phyloP scores from a whole-genome alignment of 805 yeast genomes.

The Ogataea saltuana region DNA sequence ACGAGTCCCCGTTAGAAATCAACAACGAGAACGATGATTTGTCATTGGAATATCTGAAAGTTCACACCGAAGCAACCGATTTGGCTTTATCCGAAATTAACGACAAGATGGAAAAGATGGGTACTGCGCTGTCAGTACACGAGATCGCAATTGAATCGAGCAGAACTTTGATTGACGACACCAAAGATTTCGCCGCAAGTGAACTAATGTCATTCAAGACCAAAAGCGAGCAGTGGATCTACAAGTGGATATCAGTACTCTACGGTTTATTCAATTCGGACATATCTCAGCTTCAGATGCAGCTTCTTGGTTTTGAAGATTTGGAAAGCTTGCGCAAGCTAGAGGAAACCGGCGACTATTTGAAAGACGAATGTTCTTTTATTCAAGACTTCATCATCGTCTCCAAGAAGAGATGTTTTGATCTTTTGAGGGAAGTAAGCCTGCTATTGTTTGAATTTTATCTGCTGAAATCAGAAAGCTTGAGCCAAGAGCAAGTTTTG shows the following conservation, averaged over 20 bases:
- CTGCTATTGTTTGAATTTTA: slow-evolving; percentile 32
- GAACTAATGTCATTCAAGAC: slow-evolving; percentile 15
- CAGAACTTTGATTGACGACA: slow-evolving; percentile 10
- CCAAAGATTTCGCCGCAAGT: slow-evolving; percentile 10
- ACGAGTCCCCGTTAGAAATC: slow-evolving; percentile 8
- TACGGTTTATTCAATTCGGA: slow-evolving; percentile 32
- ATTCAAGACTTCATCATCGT: slow-evolving; percentile 23
- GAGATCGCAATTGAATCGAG: slow-evolving; percentile 14
- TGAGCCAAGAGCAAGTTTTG: slow-evolving; percentile 19
- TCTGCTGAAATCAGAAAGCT: slow-evolving; percentile 22
- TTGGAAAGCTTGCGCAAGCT: slow-evolving; percentile 24
- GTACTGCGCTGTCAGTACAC: slow-evolving; percentile 10
- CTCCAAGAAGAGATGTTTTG: slow-evolving; percentile 29
- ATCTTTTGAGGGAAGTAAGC: slow-evolving; percentile 28
- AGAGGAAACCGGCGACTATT: slow-evolving; percentile 24
- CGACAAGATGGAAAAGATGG: slow-evolving; percentile 19
- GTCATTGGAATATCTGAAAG: slow-evolving; percentile 12
- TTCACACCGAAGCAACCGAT: slow-evolving; percentile 25
- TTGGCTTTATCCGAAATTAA: slow-evolving; percentile 23
- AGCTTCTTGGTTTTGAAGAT: slow-evolving; percentile 28
- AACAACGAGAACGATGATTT: slow-evolving; percentile 1
- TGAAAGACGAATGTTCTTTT: slow-evolving; percentile 24
- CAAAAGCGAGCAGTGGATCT: slow-evolving; percentile 26
- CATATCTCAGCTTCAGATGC: slow-evolving; percentile 27
- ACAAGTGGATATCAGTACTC: slow-evolving; percentile 32